phyloP scores from a whole-genome alignment of 352 stramenopile genomes.

The Globisporangium cystogenes region DNA sequence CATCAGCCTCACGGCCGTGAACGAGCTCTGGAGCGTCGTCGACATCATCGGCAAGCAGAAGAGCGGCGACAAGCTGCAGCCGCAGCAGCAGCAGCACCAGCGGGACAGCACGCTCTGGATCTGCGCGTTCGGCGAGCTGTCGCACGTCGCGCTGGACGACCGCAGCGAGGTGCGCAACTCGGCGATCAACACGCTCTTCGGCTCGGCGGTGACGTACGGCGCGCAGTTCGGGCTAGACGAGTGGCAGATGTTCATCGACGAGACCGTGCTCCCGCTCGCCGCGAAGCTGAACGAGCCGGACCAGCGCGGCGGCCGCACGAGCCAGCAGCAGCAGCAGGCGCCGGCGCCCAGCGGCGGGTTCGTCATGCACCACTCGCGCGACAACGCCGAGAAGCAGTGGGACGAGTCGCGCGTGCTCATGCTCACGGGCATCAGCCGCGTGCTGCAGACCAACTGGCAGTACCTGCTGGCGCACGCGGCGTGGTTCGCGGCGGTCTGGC shows the following conservation, averaged over 20 bases:
- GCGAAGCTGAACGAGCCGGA: conserved; percentile 50
- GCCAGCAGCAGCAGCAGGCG: too few species aligned
- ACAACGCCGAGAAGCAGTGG: conserved; percentile 97
- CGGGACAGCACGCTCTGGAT: conserved; percentile 33
- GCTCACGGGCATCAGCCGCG: conserved; percentile 91
- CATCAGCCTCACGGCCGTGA: conserved; percentile 96
- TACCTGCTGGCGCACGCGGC: conserved; percentile 47
- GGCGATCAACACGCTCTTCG: conserved; percentile 97
- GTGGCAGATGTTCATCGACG: conserved; percentile 92
- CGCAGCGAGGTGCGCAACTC: conserved; percentile 96
- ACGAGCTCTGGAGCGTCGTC: conserved; percentile 94
- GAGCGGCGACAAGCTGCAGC: background rate
- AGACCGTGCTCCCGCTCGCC: conserved; percentile 91
- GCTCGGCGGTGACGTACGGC: conserved; percentile 94
- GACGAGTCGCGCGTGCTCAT: conserved; percentile 94
- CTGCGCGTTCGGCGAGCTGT: conserved; percentile 75
- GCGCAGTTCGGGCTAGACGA: conserved; percentile 86
- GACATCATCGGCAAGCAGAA: conserved; percentile 76
- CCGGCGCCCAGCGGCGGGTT: conserved; percentile 21
- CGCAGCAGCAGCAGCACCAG: background rate
- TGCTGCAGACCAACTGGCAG: conserved; percentile 87
- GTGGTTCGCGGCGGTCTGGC: conserved; percentile 68
- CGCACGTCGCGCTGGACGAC: conserved; percentile 88
- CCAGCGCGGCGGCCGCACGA: background rate
- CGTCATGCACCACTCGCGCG: conserved; percentile 94